Evolutionary conservation across 2,329 filamentous ascomycete genomes (phyloP), one percentile per base, ranked within the genome.

Genomic region (Falciphora oryzae): DNA sequence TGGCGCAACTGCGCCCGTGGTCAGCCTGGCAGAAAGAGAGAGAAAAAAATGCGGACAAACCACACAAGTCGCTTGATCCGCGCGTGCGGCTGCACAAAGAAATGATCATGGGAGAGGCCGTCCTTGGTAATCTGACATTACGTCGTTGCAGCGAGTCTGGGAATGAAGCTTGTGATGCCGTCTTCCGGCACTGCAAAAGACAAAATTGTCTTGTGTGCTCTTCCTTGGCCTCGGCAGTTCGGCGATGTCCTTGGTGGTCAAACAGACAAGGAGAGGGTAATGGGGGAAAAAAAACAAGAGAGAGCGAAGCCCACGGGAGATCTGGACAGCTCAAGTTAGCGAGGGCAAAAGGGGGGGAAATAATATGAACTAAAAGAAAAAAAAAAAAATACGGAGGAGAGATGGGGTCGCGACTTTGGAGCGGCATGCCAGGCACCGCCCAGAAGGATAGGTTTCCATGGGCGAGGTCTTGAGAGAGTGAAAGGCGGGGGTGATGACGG

Each of bases 171-270:
- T 53, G 44, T 7, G 44, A 25, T 53, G n/a, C 10, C 44, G 44
- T 53, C n/a, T 53, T 53, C 44, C 22, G 44, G 44, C 22, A 53
- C 22, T 25, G 44, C 18, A n/a, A 53, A 53, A 53, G 18, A 50
- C 22, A 53, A 25, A n/a, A 8, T 53, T 53, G 22, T 53, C 63
- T 59, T 56, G 35, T 35, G 59, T 60, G 61, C 11, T 57, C 57
- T 38, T 35, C 31, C 44, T 61, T 59, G 59, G 62, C 59, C 29
- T 63, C 65, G 28, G 65, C 56, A 29, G 27, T 4, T 27, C n/a
- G 44, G 44, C 44, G 44, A 53, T 10, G 44, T n/a, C 22, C 44
- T 25, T 25, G 10, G 3, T 10, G 10, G 5, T 22, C 22, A 53
- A 3, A 53, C 4, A n/a, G 22, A 53, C 18, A 11, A 53, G 44